Conservation (phyloP, 2,329 filamentous ascomycete species). For the Ascomycota sp. region DNA sequence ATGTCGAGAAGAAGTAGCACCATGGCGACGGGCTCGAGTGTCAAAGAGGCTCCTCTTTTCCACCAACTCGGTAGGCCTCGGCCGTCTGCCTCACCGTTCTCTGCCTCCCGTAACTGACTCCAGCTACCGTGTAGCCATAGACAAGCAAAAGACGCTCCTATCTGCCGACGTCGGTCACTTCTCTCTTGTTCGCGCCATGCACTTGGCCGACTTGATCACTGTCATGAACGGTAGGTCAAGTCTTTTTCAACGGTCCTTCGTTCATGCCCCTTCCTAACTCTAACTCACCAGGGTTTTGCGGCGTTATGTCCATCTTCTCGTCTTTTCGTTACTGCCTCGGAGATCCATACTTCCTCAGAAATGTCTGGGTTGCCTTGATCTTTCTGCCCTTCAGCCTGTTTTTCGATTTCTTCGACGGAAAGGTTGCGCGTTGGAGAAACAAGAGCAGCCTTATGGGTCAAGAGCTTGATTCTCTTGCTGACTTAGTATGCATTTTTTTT, state of each 20-base stretch:
- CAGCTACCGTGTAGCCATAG: no score
- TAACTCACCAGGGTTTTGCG: conserved; percentile 46
- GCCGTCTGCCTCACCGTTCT: no score
- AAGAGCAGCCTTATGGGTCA: conserved; percentile 98
- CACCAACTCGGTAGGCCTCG: no score
- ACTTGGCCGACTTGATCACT: conserved; percentile 70
- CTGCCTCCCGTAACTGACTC: no score
- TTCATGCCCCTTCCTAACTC: neutral
- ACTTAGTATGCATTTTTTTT: conserved; percentile 46
- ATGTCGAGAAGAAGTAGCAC: no score
- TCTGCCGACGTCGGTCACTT: conserved; percentile 55
- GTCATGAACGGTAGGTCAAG: conserved; percentile 46
- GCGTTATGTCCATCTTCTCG: conserved; percentile 88
- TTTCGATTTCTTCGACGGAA: conserved; percentile 96
- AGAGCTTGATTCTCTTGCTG: conserved; percentile 86
- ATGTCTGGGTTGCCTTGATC: conserved; percentile 63
- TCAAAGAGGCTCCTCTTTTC: no score
- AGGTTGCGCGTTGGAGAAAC: conserved; percentile 85
- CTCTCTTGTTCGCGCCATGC: conserved; percentile 44
- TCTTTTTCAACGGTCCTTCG: neutral
- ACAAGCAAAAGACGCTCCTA: conserved; percentile 60
- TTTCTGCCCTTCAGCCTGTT: conserved; percentile 88
- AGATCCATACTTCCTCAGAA: conserved; percentile 39
- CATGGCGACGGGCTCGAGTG: no score
- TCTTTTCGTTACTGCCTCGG: conserved; percentile 83